Evolutionary conservation across 495 filamentous ascomycete species (phyloP), one percentile per base, ranked within the genome.

Genomic region (Daldinia caldariorum): DNA sequence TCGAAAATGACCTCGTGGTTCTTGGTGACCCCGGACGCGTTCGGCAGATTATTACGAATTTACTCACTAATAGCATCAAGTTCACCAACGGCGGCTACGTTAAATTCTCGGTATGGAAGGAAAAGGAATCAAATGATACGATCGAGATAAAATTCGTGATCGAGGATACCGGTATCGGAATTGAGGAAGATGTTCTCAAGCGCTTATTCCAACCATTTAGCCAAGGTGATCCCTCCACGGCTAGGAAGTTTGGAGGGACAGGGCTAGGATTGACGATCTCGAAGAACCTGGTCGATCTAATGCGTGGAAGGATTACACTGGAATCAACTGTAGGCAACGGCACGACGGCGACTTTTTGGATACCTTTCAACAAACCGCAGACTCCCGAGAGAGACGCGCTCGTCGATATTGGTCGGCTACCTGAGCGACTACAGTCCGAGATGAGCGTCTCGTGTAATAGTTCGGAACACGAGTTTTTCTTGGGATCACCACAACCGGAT

Each of bases 41-140:
- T 51, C 85, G 92, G 16, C 94, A 97, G 78, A 89, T 97, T 35
- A 83, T 97, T 12, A 92, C 90, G 29, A 97, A 96, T 72, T 78
- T 97, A 13, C 82, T 97, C n/a, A 90, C 90, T 8, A 97, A 97
- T 73, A 91, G 90, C 61, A 92, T 94, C 78, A 96, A 97, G 69
- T 96, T 97, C 70, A 96, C 93, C 0, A 88, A 88, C 31, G 81
- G 87, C 26, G 94, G 93, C 0, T 85, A 83, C 59, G 87, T 97
- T 10, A 86, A 83, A 59, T 81, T 88, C 55, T 79, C 74, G 0
- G 83, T 86, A 12, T 63, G 73, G 53, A 83, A 82, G 43, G 80
- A 84, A 58, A 77, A 78, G 16, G 84, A 87, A 65, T 81, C 81
- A 6, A 67, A 78, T 5, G 85, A 87, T 5, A 77, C 72, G 0